phyloP scores from a whole-genome alignment of 176 grass and related monocot genomes.

The Triticum aestivum region DNA sequence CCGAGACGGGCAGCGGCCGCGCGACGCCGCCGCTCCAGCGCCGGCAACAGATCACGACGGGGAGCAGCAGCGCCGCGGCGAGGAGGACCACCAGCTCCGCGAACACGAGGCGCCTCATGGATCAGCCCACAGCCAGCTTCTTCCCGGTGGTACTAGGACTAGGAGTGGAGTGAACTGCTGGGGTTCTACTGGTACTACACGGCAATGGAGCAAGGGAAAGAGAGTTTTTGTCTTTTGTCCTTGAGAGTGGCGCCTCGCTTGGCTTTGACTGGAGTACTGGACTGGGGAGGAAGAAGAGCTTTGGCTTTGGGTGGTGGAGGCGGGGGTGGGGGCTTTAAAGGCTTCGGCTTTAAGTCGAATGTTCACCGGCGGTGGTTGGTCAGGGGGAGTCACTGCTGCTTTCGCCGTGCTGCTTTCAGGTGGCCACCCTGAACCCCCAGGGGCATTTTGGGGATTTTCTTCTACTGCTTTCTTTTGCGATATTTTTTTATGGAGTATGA shows the following conservation, averaged over 20 bases:
- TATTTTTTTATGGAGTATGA: too few species aligned
- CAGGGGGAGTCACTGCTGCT: neutral
- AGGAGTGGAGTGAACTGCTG: neutral
- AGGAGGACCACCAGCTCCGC: slow-evolving; percentile 27
- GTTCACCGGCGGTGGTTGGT: neutral
- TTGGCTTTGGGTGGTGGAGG: neutral
- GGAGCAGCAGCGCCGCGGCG: neutral
- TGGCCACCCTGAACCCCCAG: neutral
- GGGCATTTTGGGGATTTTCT: neutral
- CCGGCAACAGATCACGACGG: neutral
- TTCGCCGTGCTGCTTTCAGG: neutral
- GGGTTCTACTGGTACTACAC: too few species aligned
- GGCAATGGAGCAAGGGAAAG: neutral
- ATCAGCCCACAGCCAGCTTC: neutral
- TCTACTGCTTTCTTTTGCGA: neutral
- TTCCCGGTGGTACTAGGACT: neutral
- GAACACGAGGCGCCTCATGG: slow-evolving; percentile 8
- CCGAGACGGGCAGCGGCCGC: slow-evolving; percentile 1
- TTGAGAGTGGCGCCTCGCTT: neutral
- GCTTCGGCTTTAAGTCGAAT: slow-evolving; percentile 26
- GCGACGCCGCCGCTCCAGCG: neutral
- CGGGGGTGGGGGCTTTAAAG: neutral
- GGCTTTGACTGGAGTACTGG: neutral
- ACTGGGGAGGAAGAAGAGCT: neutral
- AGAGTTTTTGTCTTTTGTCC: neutral